phyloP scores from a whole-genome alignment of 495 filamentous ascomycete species.

The Tuber melanosporum region DNA sequence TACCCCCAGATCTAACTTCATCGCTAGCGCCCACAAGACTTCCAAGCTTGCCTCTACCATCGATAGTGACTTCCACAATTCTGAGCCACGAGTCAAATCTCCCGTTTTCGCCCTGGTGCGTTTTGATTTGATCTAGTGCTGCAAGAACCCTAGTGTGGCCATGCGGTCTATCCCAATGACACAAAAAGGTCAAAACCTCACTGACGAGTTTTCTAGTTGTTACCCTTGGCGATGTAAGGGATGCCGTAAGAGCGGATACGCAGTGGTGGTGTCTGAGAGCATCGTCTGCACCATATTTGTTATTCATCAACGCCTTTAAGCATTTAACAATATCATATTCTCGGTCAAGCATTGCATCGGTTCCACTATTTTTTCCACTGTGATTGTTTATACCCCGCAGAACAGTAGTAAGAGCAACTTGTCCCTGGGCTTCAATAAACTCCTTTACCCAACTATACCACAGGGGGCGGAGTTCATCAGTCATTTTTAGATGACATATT shows the following conservation, averaged over 20 bases:
- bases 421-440: slow-evolving; percentile 96
- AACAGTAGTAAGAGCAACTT: slow-evolving; percentile 91
- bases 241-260: slow-evolving; percentile 78
- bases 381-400: slow-evolving; percentile 80
- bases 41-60: slow-evolving; percentile 96
- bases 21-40: slow-evolving; percentile 94
- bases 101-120: slow-evolving; percentile 82
- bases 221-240: slow-evolving; percentile 78
- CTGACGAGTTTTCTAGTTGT: slow-evolving; percentile 92
- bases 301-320: slow-evolving; percentile 95
- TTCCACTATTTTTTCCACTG: slow-evolving; percentile 63
- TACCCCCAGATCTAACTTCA: slow-evolving; percentile 91
- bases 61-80: slow-evolving; percentile 92
- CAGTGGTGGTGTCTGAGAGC: slow-evolving; percentile 86
- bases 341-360: slow-evolving; percentile 56
- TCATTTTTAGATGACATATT: neutral
- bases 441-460: slow-evolving; percentile 72
- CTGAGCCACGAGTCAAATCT: slow-evolving; percentile 99
- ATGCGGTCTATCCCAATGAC: slow-evolving; percentile 79
- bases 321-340: slow-evolving; percentile 99
- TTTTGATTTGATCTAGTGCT: slow-evolving; percentile 87
- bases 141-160: slow-evolving; percentile 93
- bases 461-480: slow-evolving; percentile 18
- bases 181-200: slow-evolving; percentile 92
- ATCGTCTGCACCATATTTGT: slow-evolving; percentile 96